Evolutionary conservation across 2,329 filamentous ascomycete species (phyloP).

Genomic region (Hansfordia pulvinata): DNA sequence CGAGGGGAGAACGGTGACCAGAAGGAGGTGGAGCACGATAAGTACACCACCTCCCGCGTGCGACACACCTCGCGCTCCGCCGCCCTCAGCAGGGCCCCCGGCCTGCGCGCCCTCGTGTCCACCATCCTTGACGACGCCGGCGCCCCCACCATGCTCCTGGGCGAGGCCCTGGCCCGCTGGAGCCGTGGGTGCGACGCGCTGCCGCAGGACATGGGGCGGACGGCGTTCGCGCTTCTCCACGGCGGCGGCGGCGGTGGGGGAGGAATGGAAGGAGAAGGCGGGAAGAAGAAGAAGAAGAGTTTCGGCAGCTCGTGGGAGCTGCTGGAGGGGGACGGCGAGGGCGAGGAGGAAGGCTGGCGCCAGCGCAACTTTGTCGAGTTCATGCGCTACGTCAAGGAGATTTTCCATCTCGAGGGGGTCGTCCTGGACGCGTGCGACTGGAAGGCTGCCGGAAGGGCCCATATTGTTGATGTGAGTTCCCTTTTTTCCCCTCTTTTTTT

Average conservation of each 20-base stretch:
- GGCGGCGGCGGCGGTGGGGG: conserved; percentile 15
- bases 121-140: conserved; percentile 23
- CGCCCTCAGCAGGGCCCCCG: conserved; percentile 17
- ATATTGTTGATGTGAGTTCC: conserved; percentile 25
- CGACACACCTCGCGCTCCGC: conserved; percentile 24
- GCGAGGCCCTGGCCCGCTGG: conserved; percentile 18
- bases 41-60: conserved; percentile 15
- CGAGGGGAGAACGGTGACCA: no score
- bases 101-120: conserved; percentile 20
- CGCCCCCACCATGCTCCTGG: conserved; percentile 20
- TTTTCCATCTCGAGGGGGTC: conserved; percentile 21
- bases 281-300: no score
- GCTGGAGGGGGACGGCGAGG: conserved; percentile 25
- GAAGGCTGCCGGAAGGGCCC: conserved; percentile 19
- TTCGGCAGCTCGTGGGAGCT: conserved; percentile 23
- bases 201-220: conserved; percentile 19
- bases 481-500: neutral
- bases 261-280: no score
- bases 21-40: no score
- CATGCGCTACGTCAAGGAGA: conserved; percentile 24
- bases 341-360: conserved; percentile 21
- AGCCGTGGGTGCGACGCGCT: conserved; percentile 16
- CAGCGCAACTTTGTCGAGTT: conserved; percentile 24
- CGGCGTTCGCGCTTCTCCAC: conserved; percentile 22
- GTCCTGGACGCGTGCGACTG: conserved; percentile 21